Evolutionary conservation across 2,329 filamentous ascomycete genomes (phyloP).

Genomic region (Exophiala sp.): DNA sequence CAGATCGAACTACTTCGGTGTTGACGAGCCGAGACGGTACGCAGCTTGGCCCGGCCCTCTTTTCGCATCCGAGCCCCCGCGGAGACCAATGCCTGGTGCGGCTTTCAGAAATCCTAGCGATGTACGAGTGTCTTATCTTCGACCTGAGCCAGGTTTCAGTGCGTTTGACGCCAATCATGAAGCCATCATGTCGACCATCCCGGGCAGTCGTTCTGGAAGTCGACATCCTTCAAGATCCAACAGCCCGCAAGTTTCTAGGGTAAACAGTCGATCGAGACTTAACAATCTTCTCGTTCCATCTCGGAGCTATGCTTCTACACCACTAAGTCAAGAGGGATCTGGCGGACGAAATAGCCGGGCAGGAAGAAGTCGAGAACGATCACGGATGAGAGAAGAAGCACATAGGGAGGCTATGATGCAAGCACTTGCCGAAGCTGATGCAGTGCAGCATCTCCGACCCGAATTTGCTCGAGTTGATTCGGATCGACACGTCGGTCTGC

Average conservation of each 20-base stretch:
- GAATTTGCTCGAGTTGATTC: slow-evolving; percentile 12
- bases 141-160: slow-evolving; percentile 27
- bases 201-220: slow-evolving; percentile 25
- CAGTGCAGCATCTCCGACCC: slow-evolving; percentile 21
- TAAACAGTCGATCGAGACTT: slow-evolving; percentile 26
- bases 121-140: slow-evolving; percentile 19
- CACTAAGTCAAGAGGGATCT: slow-evolving; percentile 16
- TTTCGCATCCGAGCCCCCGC: slow-evolving; percentile 11
- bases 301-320: slow-evolving; percentile 17
- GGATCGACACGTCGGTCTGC: slow-evolving; percentile 14
- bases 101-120: slow-evolving; percentile 18
- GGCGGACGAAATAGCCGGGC: slow-evolving; percentile 11
- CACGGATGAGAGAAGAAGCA: slow-evolving; percentile 18
- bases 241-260: slow-evolving; percentile 25
- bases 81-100: slow-evolving; percentile 14
- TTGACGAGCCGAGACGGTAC: slow-evolving; percentile 15
- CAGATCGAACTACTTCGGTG: slow-evolving; percentile 16
- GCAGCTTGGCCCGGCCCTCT: slow-evolving; percentile 8
- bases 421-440: slow-evolving; percentile 22
- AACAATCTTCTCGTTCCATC: slow-evolving; percentile 20
- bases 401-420: slow-evolving; percentile 23
- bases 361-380: slow-evolving; percentile 19
- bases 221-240: slow-evolving; percentile 26
- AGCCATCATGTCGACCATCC: slow-evolving; percentile 29
- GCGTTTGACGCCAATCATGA: slow-evolving; percentile 29